Evolutionary conservation across 148 eudicot genomes (phyloP), one percentile per base, ranked within the genome.

Genomic region (Rhododendron molle): DNA sequence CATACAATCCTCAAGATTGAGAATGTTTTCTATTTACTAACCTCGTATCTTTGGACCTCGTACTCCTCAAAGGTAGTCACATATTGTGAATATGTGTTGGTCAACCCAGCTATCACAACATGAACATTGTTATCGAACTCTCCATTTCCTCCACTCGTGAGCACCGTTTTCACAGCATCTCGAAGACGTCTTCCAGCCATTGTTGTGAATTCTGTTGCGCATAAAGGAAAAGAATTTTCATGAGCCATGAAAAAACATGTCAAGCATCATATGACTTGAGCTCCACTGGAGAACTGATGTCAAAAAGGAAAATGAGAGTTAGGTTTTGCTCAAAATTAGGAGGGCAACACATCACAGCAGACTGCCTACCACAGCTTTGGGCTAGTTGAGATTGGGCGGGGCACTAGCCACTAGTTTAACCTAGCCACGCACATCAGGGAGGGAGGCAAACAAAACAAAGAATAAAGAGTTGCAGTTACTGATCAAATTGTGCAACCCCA

Each of bases 101-200:
- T 94, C 91, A 96, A 91, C 80, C 99, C 99, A 85, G 99, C 97
- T 91, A 96, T 90, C 80, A 96, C 97, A 36, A 96, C 90, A 83
- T 95, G 97, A 81, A 90, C 83, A n/a, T 88, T 91, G 30, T 82
- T 87, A 23, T 88, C 90, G 47, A 93, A 95, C 83, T 90, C 93
- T 84, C 88, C 90, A 84, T 83, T 56, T 67, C 87, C 77, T 76
- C 88, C 90, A 86, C 89, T 92, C 2, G 84, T 89, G 26, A 96
- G 94, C 44, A 91, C 94, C 7, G 85, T 83, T 89, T 80, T 92
- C 69, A 96, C 93, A 83, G 99, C 99, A 90, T 96, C 99, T 81
- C 99, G 93, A 36, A 96, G 96, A 81, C 99, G 94, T 89, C 99
- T 93, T 81, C 99, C 99, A 81, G 99, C 96, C 99, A 96, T 96